Conservation (phyloP, 306 rosid species). For the Morella rubra region DNA sequence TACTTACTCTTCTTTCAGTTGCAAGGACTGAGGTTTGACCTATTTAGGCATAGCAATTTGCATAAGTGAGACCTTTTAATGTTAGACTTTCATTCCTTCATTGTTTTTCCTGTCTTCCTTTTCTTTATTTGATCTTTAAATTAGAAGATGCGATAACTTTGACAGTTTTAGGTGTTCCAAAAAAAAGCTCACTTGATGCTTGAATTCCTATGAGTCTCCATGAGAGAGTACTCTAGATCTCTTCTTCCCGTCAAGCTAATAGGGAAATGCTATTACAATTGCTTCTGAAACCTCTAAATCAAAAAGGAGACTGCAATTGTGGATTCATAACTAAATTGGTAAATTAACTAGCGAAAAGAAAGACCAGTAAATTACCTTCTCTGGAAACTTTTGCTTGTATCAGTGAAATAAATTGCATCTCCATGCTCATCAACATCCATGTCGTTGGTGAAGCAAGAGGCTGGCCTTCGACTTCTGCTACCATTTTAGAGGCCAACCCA, state of each 20-base stretch:
- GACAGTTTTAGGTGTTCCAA: background rate
- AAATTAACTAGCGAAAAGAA: constrained; percentile 18
- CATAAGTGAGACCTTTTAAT: background rate
- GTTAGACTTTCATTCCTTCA: background rate
- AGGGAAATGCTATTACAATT: background rate
- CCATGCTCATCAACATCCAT: constrained; percentile 71
- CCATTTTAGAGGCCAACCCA: constrained; percentile 72
- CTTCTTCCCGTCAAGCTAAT: background rate
- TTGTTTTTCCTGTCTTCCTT: background rate
- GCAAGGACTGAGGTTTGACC: background rate
- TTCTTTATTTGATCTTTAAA: background rate
- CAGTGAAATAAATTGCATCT: constrained; percentile 75
- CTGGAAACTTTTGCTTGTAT: constrained; percentile 58
- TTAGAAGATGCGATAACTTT: background rate
- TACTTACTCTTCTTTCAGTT: no score
- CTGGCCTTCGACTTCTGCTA: constrained; percentile 67
- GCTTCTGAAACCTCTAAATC: background rate
- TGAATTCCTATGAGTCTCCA: background rate
- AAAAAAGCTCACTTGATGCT: background rate
- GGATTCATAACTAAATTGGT: constrained; percentile 22
- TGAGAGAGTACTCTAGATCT: background rate
- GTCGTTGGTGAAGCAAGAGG: constrained; percentile 79
- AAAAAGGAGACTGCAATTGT: background rate
- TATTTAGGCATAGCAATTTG: background rate
- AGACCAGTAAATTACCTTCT: constrained; percentile 59